phyloP scores from a whole-genome alignment of 1,139 yeast genomes.

The Geotrichum klebahnii region DNA sequence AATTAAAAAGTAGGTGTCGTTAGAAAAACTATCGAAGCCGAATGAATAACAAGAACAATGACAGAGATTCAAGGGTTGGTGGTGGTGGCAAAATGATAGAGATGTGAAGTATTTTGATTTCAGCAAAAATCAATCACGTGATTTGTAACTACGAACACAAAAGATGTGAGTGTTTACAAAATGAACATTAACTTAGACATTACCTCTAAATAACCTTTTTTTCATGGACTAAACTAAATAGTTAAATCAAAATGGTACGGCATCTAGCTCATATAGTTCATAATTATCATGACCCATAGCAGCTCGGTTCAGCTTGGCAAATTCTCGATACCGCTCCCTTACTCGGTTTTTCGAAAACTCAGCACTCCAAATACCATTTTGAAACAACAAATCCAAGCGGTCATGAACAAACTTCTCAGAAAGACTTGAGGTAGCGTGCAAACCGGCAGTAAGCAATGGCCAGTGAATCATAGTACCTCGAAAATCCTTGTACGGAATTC shows the following conservation, averaged over 20 bases:
- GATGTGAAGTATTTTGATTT: background rate
- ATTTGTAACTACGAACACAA: too few relatives aligned
- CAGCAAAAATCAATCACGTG: background rate
- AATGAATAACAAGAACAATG: background rate
- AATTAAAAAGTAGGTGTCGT: background rate
- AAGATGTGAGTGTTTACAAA: too few relatives aligned
- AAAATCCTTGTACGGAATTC: constrained; percentile 13
- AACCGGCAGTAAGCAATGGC: constrained; percentile 17
- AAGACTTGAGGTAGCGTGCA: constrained; percentile 7
- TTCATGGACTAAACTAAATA: too few relatives aligned
- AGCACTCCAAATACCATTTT: constrained; percentile 19
- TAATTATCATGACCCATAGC: background rate
- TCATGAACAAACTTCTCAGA: constrained; percentile 14
- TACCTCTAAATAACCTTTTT: too few relatives aligned
- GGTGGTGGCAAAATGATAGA: constrained; percentile 13
- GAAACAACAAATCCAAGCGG: constrained; percentile 11
- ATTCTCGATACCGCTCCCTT: constrained; percentile 6
- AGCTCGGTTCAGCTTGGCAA: background rate
- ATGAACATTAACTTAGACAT: too few relatives aligned
- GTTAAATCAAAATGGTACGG: constrained; percentile 5
- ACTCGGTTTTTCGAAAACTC: constrained; percentile 15
- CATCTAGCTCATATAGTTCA: background rate
- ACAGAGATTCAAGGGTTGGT: constrained; percentile 3
- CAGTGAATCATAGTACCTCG: constrained; percentile 16
- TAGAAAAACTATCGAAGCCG: background rate